These are phyloP conservation scores for Annulohypoxylon nitens DNA, from an alignment of 495 filamentous ascomycete species.

Conservation along the genomic window DNA sequence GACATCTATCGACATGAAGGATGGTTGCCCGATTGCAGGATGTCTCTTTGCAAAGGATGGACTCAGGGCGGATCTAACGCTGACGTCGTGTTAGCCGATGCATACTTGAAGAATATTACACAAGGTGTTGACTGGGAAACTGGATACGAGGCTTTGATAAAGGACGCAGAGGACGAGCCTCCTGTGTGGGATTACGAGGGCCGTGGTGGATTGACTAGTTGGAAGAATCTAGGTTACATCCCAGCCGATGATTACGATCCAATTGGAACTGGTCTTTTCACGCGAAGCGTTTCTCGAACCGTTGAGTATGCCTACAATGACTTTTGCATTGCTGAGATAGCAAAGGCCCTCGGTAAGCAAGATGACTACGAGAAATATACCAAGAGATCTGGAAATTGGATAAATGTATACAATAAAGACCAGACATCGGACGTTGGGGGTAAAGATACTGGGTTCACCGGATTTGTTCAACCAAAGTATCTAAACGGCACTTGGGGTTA, in stretches of 20 bases:
- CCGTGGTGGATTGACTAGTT: slow-evolving; percentile 72
- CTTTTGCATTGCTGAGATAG: slow-evolving; percentile 75
- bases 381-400: slow-evolving; percentile 70
- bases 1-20: slow-evolving; percentile 77
- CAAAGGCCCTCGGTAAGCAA: slow-evolving; percentile 64
- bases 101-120: slow-evolving; percentile 73
- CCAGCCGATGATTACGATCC: slow-evolving; percentile 73
- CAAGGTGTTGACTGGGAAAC: slow-evolving; percentile 72
- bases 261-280: slow-evolving; percentile 71
- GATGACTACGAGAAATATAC: slow-evolving; percentile 70
- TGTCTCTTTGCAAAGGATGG: slow-evolving; percentile 73
- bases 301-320: slow-evolving; percentile 81
- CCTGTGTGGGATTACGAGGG: slow-evolving; percentile 75
- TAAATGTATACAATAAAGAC: slow-evolving; percentile 71
- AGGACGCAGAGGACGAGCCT: slow-evolving; percentile 77
- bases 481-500: slow-evolving; percentile 72
- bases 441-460: slow-evolving; percentile 68
- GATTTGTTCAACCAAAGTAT: slow-evolving; percentile 74
- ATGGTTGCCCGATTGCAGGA: slow-evolving; percentile 74
- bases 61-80: slow-evolving; percentile 82
- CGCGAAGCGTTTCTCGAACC: slow-evolving; percentile 75
- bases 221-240: slow-evolving; percentile 74
- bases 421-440: slow-evolving; percentile 69
- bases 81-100: slow-evolving; percentile 74
- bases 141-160: slow-evolving; percentile 74